A percentile compares a stretch with the other conserved stretches of the same genome.
Evolutionary conservation across 164 flowering plant species (phyloP).

Genomic region (Nelumbo lutea): DNA sequence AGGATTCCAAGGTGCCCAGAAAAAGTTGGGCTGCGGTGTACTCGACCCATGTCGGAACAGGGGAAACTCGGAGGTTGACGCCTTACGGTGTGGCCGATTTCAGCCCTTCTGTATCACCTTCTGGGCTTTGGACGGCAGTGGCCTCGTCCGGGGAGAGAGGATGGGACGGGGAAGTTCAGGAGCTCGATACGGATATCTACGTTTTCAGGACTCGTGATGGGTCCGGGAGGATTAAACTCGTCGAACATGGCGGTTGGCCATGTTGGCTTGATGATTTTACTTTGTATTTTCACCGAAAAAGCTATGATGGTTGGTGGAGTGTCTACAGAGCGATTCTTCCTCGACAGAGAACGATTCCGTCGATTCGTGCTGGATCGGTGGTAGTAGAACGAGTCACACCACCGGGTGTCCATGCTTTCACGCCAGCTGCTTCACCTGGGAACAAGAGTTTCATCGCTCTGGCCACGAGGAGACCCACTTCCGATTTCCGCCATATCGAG

Average conservation of each 20-base stretch:
- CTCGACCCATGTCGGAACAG: conserved; percentile 50
- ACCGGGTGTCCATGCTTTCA: conserved; percentile 84
- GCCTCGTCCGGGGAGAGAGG: conserved; percentile 69
- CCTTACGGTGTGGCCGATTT: conserved; percentile 68
- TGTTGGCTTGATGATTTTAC: conserved; percentile 71
- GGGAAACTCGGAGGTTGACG: conserved; percentile 59
- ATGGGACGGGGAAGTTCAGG: conserved; percentile 76
- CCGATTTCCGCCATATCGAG: conserved; percentile 73
- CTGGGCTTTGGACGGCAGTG: conserved; percentile 76
- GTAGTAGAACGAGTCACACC: conserved; percentile 65
- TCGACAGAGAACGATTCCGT: conserved; percentile 6
- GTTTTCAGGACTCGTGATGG: conserved; percentile 66
- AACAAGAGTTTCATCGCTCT: conserved; percentile 55
- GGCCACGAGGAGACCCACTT: conserved; percentile 68
- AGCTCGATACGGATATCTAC: conserved; percentile 61
- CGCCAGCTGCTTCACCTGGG: conserved; percentile 59
- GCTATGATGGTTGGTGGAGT: conserved; percentile 80
- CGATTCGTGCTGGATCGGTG: conserved; percentile 26
- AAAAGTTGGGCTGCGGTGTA: conserved; percentile 88
- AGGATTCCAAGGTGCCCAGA: conserved; percentile 48
- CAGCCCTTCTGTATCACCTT: conserved; percentile 86
- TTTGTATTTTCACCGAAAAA: conserved; percentile 63
- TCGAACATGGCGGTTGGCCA: conserved; percentile 92
- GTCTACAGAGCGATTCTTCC: conserved; percentile 53
- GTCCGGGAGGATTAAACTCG: conserved; percentile 51